A percentile compares a stretch with the other conserved stretches of the same genome.
Evolutionary conservation across 2,329 filamentous ascomycete genomes (phyloP).

Genomic region (Aspergillus aculeatus): DNA sequence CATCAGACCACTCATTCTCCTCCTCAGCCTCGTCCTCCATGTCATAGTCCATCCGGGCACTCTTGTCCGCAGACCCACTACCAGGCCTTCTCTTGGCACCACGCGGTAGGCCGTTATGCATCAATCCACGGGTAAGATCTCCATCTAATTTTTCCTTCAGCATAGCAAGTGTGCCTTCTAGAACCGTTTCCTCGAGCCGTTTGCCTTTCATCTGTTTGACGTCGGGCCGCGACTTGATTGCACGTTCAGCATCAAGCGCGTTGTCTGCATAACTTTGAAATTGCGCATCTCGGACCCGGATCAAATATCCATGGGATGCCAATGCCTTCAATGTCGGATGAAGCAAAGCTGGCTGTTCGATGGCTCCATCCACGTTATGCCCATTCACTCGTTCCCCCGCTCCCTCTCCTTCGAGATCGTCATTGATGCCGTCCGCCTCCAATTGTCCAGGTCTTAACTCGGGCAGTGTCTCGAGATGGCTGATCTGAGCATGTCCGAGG

Average conservation of each 20-base stretch:
- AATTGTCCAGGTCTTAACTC: slow-evolving; percentile 29
- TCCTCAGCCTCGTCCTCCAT: slow-evolving; percentile 30
- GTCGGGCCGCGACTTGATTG: slow-evolving; percentile 30
- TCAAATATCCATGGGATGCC: slow-evolving; percentile 43
- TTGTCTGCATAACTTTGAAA: slow-evolving; percentile 44
- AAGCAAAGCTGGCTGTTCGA: slow-evolving; percentile 27
- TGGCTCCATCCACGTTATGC: slow-evolving; percentile 26
- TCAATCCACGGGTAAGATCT: slow-evolving; percentile 34
- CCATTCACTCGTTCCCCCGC: slow-evolving; percentile 21
- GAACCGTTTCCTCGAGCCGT: slow-evolving; percentile 35
- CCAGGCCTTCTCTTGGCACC: slow-evolving; percentile 35
- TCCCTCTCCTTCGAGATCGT: slow-evolving; percentile 19
- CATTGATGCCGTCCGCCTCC: slow-evolving; percentile 27
- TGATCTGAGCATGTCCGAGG: slow-evolving; percentile 68
- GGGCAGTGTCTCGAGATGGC: slow-evolving; percentile 44
- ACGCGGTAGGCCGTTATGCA: slow-evolving; percentile 33
- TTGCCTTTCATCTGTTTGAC: slow-evolving; percentile 40
- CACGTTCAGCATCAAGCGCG: slow-evolving; percentile 38
- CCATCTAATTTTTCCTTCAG: slow-evolving; percentile 36
- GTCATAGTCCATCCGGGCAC: slow-evolving; percentile 25
- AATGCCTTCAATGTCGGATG: slow-evolving; percentile 41
- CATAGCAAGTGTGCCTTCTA: slow-evolving; percentile 28
- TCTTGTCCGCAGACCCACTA: slow-evolving; percentile 22
- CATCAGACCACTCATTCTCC: slow-evolving; percentile 40
- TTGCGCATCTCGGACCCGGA: slow-evolving; percentile 40